phyloP scores from a whole-genome alignment of 345 rosid species.

The Iberis pinnata region DNA sequence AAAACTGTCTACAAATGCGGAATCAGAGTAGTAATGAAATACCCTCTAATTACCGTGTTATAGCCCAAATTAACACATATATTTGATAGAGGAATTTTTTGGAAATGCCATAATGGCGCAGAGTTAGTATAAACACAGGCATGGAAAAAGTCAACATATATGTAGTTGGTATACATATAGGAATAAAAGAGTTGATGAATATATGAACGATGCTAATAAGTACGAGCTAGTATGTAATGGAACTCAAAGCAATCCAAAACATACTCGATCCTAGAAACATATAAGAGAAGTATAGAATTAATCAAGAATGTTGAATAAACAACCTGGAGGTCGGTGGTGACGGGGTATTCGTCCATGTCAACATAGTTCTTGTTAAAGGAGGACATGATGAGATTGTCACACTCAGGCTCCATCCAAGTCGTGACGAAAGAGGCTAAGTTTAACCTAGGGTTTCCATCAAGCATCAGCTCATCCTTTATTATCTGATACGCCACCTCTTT shows the following conservation, averaged over 20 bases:
- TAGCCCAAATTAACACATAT: neutral
- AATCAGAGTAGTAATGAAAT: neutral
- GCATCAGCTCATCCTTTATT: slow-evolving; percentile 75
- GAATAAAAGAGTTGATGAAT: too few relatives aligned
- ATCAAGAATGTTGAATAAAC: neutral
- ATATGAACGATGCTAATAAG: too few relatives aligned
- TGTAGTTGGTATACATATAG: too few relatives aligned
- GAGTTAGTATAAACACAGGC: too few relatives aligned
- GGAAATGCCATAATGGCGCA: too few relatives aligned
- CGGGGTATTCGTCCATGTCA: slow-evolving; percentile 95
- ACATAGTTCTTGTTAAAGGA: slow-evolving; percentile 86
- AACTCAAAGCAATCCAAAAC: too few relatives aligned
- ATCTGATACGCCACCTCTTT: slow-evolving; percentile 95
- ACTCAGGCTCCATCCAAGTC: slow-evolving; percentile 97
- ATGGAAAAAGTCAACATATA: too few relatives aligned
- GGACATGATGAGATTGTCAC: slow-evolving; percentile 82
- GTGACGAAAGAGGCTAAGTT: slow-evolving; percentile 90
- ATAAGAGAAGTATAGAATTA: too few relatives aligned
- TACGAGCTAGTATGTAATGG: too few relatives aligned
- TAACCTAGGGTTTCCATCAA: slow-evolving; percentile 80
- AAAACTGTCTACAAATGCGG: neutral
- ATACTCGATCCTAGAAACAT: too few relatives aligned
- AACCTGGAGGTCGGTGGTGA: slow-evolving; percentile 92
- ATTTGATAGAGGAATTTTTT: too few relatives aligned
- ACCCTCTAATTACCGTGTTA: neutral